Evolutionary conservation across 2,329 filamentous ascomycete genomes (phyloP), one percentile per base, ranked within the genome.

Genomic region (Ophiostoma sp.): DNA sequence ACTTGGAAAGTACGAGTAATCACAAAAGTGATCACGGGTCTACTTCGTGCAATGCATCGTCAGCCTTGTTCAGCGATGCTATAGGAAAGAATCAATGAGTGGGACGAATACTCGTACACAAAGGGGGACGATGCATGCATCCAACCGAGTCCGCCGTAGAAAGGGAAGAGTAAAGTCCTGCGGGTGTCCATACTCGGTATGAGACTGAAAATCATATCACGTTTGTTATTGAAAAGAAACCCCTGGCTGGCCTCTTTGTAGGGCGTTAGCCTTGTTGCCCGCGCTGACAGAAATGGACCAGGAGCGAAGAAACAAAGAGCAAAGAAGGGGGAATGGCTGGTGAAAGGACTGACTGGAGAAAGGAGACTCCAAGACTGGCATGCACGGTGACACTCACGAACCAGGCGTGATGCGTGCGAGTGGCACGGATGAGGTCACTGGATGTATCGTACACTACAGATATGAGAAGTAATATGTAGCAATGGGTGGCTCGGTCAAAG

Each of bases 401-500:
- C 5, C 8, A 55, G 49, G 18, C 49, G 27, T 55, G 49, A 55
- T 55, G 49, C n/a, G 49, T 55, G 27, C n/a, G 49, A 55, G 49
- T 11, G 49, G 49, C 49, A 55, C 49, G 27, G 49, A 55, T 55
- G 49, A 55, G 49, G 49, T 55, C 49, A 55, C 49, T 27, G 49
- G 49, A 5, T 55, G 12, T 4, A 55, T 55, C 18, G 47, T 49
- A 49, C 49, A 9, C 14, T 18, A 14, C 18, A 27, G 27, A 55
- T 36, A n/a, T 55, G 9, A 55, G 49, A 7, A 27, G 49, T 27
- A 45, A 45, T 27, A 55, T 55, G 27, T 55, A 3, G 7, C 49
- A 9, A 55, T 7, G n/a, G n/a, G 27, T 27, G 27, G 11, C 49
- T 55, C 49, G 18, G 8, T 36, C 49, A 27, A 27, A 27, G 27